Evolutionary conservation across 345 rosid species (phyloP).

Genomic region (Noccaea caerulescens): DNA sequence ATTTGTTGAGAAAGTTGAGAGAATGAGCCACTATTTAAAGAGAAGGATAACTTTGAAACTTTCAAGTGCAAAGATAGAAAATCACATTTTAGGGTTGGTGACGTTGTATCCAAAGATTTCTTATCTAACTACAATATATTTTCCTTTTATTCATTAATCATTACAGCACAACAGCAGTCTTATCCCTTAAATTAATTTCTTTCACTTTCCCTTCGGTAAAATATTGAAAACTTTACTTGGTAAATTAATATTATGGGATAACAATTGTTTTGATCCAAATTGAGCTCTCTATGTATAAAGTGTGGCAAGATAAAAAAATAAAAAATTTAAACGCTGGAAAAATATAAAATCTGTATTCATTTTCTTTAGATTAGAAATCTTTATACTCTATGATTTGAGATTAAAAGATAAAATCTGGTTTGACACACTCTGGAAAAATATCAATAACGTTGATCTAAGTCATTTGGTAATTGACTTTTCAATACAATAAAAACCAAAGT

Average conservation of each 20-base stretch:
- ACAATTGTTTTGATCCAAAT: too few relatives aligned
- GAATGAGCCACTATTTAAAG: background rate
- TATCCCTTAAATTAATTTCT: background rate
- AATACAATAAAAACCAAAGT: background rate
- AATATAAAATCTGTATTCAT: too few relatives aligned
- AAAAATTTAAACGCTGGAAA: too few relatives aligned
- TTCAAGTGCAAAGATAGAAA: background rate
- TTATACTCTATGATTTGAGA: background rate
- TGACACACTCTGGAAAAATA: background rate
- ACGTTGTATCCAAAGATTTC: background rate
- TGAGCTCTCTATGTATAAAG: too few relatives aligned
- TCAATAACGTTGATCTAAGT: constrained; percentile 30
- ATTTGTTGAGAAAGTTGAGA: background rate
- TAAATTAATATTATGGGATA: too few relatives aligned
- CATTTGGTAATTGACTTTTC: constrained; percentile 38
- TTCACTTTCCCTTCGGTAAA: too few relatives aligned
- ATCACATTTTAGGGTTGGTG: background rate
- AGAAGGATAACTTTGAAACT: background rate
- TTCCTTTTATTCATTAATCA: background rate
- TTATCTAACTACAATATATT: background rate
- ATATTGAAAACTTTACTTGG: too few relatives aligned
- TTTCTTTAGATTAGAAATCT: too few relatives aligned
- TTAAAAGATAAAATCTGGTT: background rate
- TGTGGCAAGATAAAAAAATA: too few relatives aligned
- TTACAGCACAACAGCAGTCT: background rate